Percentiles rank a stretch among this genome's conserved stretches.
These are phyloP conservation scores for Fusarium sp. DNA, from an alignment of 2,329 filamentous ascomycete species.

Conservation along the genomic window DNA sequence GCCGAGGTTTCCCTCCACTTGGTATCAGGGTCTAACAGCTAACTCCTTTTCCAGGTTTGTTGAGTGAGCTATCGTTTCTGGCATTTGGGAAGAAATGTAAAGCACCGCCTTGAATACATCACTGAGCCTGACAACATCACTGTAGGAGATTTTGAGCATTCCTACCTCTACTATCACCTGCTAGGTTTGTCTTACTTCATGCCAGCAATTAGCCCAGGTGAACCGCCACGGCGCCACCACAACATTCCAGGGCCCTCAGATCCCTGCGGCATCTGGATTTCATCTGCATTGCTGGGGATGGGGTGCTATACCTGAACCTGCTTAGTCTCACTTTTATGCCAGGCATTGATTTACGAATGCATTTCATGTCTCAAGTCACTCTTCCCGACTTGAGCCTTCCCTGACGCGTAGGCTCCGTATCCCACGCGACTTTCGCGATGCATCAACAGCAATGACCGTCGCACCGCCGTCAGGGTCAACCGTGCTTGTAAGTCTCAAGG, in stretches of 20 bases:
- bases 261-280: neutral
- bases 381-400: neutral
- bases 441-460: neutral
- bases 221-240: neutral
- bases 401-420: neutral
- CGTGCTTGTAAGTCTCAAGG: neutral
- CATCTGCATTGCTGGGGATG: neutral
- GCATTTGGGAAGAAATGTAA: neutral
- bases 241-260: neutral
- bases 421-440: neutral
- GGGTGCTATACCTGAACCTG: neutral
- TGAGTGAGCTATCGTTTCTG: neutral
- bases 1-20: too few species aligned
- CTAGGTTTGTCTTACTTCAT: neutral
- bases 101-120: neutral
- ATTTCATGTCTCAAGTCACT: neutral
- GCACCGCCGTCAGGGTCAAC: neutral
- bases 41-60: too few species aligned
- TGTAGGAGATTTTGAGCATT: neutral
- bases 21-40: too few species aligned
- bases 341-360: neutral
- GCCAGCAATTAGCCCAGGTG: neutral
- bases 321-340: neutral
- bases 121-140: neutral
- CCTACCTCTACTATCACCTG: neutral